Base-by-base conservation (phyloP, 768 basidiomycete species). In the Pisolithus sp. region DNA sequence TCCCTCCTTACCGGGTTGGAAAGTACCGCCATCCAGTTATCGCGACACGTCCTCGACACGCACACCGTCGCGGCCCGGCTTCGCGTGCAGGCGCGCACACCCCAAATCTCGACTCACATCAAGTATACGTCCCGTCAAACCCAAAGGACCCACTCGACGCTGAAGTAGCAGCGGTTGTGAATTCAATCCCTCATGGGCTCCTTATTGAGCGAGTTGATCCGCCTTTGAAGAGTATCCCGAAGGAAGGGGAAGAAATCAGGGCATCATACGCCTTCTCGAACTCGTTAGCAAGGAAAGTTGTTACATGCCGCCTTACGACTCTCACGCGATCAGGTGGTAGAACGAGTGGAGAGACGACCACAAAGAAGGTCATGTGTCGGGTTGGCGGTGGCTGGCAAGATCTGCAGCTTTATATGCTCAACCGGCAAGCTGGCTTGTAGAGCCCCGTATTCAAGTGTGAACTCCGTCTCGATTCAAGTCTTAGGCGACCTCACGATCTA, bases 321-420 rank as follows among this genome's bases (percentile, higher is more conserved):
- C 73, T 90, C 63, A 80, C 82, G 49, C 79, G 91, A 45, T 70
- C 78, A 10, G 76, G 75, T 21, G 75, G 74, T 62, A 73, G 67
- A 20, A 62, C 68, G 34, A 66, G 73, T 46, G 73, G 74, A 51
- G 61, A 69, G 57, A 50, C 55, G 47, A 72, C 70, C 44, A 76
- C 71, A 57, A 73, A 86, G 80, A 93, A 91, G 69, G 91, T 93
- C 28, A 87, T 94, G 85, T 90, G 86, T 70, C 83, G 91, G 53
- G 86, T 93, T 55, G 91, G 91, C 43, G 89, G 88, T 68, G 89
- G 86, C 38, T 89, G 86, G 87, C 88, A 89, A 60, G 86, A 89
- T 71, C 72, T 90, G 53, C 81, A 79, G 59, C 67, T 86, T 52
- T 90, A 88, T 62, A 80, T 89, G 62, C 69, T 86, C 50, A 89